Evolutionary conservation across 441 rosid species (phyloP).

Genomic region (Euphorbia celastroides): DNA sequence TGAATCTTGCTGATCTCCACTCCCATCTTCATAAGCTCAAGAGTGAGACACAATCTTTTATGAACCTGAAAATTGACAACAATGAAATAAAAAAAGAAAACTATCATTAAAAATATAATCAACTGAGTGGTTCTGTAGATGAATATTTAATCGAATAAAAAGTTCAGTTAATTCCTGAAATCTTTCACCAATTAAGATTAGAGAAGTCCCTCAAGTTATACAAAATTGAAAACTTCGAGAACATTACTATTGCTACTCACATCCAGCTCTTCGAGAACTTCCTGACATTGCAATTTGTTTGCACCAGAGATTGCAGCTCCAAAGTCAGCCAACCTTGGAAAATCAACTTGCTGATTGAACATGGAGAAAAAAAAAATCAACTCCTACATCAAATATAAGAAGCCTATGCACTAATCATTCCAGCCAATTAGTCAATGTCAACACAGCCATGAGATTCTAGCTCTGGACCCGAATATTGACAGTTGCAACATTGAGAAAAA

Average conservation of each 20-base stretch:
- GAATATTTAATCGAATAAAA: too few species aligned
- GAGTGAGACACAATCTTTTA: too few species aligned
- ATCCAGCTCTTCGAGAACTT: constrained; percentile 98
- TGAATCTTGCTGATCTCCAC: too few species aligned
- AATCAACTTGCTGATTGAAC: constrained; percentile 74
- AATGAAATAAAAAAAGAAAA: too few species aligned
- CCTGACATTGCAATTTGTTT: constrained; percentile 75
- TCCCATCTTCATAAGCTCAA: too few species aligned
- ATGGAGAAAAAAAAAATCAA: constrained; percentile 13
- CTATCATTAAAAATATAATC: too few species aligned
- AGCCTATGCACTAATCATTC: constrained; percentile 7
- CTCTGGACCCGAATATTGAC: too few species aligned
- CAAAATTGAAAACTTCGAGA: not conserved
- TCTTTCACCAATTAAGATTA: not conserved
- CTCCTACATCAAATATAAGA: not conserved
- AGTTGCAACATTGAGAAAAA: too few species aligned
- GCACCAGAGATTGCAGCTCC: constrained; percentile 99
- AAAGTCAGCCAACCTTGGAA: constrained; percentile 88
- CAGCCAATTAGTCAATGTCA: not conserved
- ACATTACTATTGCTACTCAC: constrained; percentile 39
- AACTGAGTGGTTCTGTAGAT: too few species aligned
- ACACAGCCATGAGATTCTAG: too few species aligned
- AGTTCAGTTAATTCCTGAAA: too few species aligned
- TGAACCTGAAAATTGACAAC: too few species aligned
- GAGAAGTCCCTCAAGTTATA: not conserved